A percentile compares a stretch with the other conserved stretches of the same genome.
Conservation (phyloP, 1,284 basidiomycete genomes). For the Sutorius eximius region DNA sequence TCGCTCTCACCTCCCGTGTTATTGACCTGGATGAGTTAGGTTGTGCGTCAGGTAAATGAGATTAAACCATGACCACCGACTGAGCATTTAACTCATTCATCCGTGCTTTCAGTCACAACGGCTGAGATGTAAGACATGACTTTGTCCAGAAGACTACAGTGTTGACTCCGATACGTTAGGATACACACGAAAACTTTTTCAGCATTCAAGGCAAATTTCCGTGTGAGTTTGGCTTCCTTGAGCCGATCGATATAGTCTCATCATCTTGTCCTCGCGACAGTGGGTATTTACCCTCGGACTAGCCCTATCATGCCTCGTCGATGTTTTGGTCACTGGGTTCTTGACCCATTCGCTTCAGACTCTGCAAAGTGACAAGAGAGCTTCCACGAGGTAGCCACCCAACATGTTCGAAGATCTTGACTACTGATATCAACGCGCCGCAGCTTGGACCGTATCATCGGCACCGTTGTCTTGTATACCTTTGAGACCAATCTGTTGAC, state of each 20-base stretch:
- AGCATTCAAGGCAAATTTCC: constrained; percentile 27
- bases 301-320: constrained; percentile 45
- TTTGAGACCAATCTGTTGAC: constrained; percentile 54
- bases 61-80: neutral
- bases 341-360: constrained; percentile 45
- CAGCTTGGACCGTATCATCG: constrained; percentile 49
- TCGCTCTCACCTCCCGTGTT: constrained; percentile 2
- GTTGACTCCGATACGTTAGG: constrained; percentile 18
- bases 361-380: constrained; percentile 39
- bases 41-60: constrained; percentile 29
- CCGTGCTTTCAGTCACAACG: constrained; percentile 34
- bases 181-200: constrained; percentile 23
- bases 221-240: constrained; percentile 16
- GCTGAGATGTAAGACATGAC: constrained; percentile 38
- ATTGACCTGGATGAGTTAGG: constrained; percentile 15
- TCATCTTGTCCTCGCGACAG: constrained; percentile 24
- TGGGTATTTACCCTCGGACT: constrained; percentile 56
- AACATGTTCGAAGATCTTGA: neutral
- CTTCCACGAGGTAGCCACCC: constrained; percentile 20
- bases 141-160: neutral
- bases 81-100: neutral
- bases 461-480: constrained; percentile 50
- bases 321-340: constrained; percentile 48
- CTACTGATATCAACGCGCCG: neutral
- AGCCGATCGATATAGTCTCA: neutral